Conservation (phyloP, 768 basidiomycete genomes). For the Suillus subluteus region DNA sequence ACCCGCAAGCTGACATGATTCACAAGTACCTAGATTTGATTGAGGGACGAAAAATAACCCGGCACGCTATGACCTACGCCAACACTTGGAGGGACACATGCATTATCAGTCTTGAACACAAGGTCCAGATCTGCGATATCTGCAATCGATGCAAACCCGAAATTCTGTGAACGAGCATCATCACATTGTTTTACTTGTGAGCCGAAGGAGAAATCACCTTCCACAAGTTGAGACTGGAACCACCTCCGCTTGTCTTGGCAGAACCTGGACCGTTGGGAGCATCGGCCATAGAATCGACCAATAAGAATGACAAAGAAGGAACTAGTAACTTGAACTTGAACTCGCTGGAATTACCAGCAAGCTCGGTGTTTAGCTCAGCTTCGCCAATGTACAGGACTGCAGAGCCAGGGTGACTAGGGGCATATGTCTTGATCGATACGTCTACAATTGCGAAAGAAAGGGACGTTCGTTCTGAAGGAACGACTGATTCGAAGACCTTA, state of each 20-base stretch:
- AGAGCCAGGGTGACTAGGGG: slow-evolving; percentile 63
- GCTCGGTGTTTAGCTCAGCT: slow-evolving; percentile 69
- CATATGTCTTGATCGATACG: slow-evolving; percentile 63
- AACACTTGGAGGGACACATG: slow-evolving; percentile 37
- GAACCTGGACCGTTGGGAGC: slow-evolving; percentile 23
- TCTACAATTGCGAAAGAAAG: slow-evolving; percentile 68
- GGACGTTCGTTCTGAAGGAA: slow-evolving; percentile 85
- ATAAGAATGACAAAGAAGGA: slow-evolving; percentile 52
- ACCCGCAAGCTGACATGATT: slow-evolving; percentile 56
- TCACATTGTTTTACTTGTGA: slow-evolving; percentile 7
- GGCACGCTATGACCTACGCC: slow-evolving; percentile 37
- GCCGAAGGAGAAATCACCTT: slow-evolving; percentile 51
- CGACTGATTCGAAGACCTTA: slow-evolving; percentile 89
- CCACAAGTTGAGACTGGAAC: slow-evolving; percentile 58
- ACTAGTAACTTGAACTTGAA: slow-evolving; percentile 53
- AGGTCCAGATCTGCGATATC: slow-evolving; percentile 59
- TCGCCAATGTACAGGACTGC: slow-evolving; percentile 69
- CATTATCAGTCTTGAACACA: slow-evolving; percentile 36
- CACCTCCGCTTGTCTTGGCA: slow-evolving; percentile 21
- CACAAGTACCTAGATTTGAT: slow-evolving; percentile 51
- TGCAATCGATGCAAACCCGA: slow-evolving; percentile 71
- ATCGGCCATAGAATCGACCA: slow-evolving; percentile 56
- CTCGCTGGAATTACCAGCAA: slow-evolving; percentile 68
- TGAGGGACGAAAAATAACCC: slow-evolving; percentile 6
- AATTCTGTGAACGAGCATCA: slow-evolving; percentile 39